These are phyloP conservation scores for Hygrocybe punicea DNA, from an alignment of 768 basidiomycete genomes.

Conservation along the genomic window DNA sequence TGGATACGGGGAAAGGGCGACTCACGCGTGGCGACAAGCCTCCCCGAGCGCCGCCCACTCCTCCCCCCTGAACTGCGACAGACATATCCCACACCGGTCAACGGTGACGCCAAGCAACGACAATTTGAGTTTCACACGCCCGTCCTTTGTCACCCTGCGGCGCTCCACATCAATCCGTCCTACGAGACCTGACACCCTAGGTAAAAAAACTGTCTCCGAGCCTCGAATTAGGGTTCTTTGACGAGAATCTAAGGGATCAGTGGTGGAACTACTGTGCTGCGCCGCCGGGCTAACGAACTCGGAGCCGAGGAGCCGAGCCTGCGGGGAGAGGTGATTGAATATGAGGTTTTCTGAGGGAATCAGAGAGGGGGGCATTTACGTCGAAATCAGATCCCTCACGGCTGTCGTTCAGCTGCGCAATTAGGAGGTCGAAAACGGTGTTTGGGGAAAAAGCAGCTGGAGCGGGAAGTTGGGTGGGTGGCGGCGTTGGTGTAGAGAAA, in stretches of 20 bases:
- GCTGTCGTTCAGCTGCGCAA: conserved; percentile 52
- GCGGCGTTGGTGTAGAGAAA: conserved; percentile 2
- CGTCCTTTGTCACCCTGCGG: conserved; percentile 56
- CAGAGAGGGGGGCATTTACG: conserved; percentile 43
- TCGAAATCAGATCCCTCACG: conserved; percentile 55
- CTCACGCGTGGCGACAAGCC: conserved; percentile 55
- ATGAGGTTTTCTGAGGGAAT: conserved; percentile 15
- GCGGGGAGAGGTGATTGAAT: conserved; percentile 10
- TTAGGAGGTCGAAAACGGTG: conserved; percentile 64
- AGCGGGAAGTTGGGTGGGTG: conserved; percentile 6
- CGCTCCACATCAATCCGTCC: conserved; percentile 56
- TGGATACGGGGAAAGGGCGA: no score
- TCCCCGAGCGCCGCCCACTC: conserved; percentile 57
- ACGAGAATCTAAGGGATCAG: conserved; percentile 9
- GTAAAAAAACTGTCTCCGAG: background rate
- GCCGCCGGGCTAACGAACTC: conserved; percentile 54
- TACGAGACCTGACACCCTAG: conserved; percentile 20
- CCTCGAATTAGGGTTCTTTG: background rate
- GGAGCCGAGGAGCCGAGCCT: conserved; percentile 60
- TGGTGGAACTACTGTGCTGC: conserved; percentile 10
- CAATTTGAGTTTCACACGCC: conserved; percentile 69
- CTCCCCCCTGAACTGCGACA: conserved; percentile 61
- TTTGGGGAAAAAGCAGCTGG: conserved; percentile 32
- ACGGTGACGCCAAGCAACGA: conserved; percentile 59
- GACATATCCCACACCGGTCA: conserved; percentile 70